Percentiles rank a stretch among this genome's conserved stretches.
Evolutionary conservation across 2,329 filamentous ascomycete genomes (phyloP).

Genomic region (Gnomoniopsis smithogilvyi): DNA sequence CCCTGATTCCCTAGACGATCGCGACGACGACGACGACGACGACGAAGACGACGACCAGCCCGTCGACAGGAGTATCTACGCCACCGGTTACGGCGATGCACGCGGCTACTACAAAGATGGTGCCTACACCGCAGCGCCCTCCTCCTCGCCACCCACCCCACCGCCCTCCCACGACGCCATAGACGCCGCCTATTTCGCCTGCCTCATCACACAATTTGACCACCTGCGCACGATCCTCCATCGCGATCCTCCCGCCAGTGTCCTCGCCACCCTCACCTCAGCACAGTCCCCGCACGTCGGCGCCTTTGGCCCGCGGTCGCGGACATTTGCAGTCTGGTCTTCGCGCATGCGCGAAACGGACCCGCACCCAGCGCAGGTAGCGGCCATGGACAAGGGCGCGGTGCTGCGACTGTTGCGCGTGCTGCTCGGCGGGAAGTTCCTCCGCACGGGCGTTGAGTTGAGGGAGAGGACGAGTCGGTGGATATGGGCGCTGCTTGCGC

Average conservation of each 20-base stretch:
- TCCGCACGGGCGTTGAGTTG: conserved; percentile 57
- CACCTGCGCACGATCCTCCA: conserved; percentile 62
- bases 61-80: conserved; percentile 43
- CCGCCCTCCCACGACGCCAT: conserved; percentile 34
- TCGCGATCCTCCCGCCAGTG: conserved; percentile 48
- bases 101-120: conserved; percentile 73
- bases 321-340: conserved; percentile 50
- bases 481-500: conserved; percentile 80
- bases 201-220: conserved; percentile 63
- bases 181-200: conserved; percentile 64
- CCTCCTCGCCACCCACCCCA: conserved; percentile 22
- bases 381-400: conserved; percentile 63
- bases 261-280: conserved; percentile 45
- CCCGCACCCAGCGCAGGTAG: conserved; percentile 57
- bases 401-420: conserved; percentile 66
- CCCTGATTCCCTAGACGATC: conserved; percentile 25
- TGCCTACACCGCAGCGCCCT: conserved; percentile 66
- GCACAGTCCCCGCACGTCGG: conserved; percentile 41
- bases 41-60: conserved; percentile 26
- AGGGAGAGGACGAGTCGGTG: conserved; percentile 71
- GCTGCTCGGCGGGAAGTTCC: conserved; percentile 61
- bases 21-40: conserved; percentile 26
- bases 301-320: conserved; percentile 47
- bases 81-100: conserved; percentile 47
- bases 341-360: conserved; percentile 49